Conservation (phyloP, 495 filamentous ascomycete genomes). For the Penicillium chermesinum region DNA sequence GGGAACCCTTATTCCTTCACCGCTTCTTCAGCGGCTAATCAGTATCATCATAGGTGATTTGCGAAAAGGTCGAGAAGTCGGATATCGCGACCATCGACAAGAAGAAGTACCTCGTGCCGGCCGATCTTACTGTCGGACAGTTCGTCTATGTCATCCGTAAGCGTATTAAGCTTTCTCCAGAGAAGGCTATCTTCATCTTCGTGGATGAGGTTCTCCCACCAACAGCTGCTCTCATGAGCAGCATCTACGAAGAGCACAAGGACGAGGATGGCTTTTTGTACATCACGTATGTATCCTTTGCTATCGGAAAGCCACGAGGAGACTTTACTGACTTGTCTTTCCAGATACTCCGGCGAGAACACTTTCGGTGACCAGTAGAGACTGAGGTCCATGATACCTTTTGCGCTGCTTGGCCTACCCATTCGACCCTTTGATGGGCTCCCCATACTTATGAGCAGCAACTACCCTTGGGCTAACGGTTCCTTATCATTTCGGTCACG, state of each 20-base stretch:
- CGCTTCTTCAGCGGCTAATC: constrained; percentile 37
- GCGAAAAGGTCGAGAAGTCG: constrained; percentile 98
- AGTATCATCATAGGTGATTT: constrained; percentile 71
- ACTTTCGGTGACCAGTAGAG: constrained; percentile 71
- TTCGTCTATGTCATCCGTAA: constrained; percentile 99
- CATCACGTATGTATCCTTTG: constrained; percentile 51
- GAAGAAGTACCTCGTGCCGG: constrained; percentile 99
- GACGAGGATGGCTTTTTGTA: constrained; percentile 56
- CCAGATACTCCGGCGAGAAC: constrained; percentile 97
- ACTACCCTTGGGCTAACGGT: constrained; percentile 8
- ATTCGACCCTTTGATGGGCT: background rate
- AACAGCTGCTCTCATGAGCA: constrained; percentile 96
- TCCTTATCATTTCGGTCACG: constrained; percentile 12
- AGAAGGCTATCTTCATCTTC: constrained; percentile 99
- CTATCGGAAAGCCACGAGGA: no score
- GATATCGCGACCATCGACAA: constrained; percentile 99
- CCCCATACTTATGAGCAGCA: background rate
- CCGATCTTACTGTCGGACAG: constrained; percentile 97
- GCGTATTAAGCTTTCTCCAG: constrained; percentile 97
- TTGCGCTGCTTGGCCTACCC: background rate
- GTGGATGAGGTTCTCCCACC: constrained; percentile 97
- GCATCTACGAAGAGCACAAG: constrained; percentile 99
- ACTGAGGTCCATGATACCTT: constrained; percentile 11
- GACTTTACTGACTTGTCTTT: no score
- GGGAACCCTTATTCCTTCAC: constrained; percentile 21